These are phyloP conservation scores for Cyberlindnera suaveolens DNA, from an alignment of 805 yeast species.

Conservation along the genomic window DNA sequence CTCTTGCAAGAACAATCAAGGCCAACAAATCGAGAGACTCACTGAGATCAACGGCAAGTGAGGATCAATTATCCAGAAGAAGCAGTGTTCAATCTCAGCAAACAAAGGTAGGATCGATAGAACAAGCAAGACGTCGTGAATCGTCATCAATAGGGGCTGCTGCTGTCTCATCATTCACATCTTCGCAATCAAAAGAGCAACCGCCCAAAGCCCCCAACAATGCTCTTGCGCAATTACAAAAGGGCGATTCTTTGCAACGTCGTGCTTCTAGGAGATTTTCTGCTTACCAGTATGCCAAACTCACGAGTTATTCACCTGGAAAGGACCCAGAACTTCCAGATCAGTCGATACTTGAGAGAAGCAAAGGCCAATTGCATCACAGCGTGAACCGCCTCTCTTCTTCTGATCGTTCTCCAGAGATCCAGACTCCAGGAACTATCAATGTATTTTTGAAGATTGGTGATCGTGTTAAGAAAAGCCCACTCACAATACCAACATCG, in stretches of 20 bases:
- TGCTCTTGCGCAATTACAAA: constrained; percentile 73
- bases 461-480: constrained; percentile 49
- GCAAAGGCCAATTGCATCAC: constrained; percentile 11
- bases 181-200: neutral
- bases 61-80: constrained; percentile 6
- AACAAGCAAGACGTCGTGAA: neutral
- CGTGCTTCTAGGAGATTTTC: constrained; percentile 92
- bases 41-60: constrained; percentile 9
- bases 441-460: constrained; percentile 43
- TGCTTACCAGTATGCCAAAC: constrained; percentile 84
- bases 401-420: neutral
- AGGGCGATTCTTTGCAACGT: constrained; percentile 77
- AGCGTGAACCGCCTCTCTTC: constrained; percentile 4
- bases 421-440: neutral
- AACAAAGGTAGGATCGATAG: neutral
- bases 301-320: constrained; percentile 41
- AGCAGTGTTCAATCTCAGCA: constrained; percentile 1
- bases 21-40: constrained; percentile 23
- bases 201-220: constrained; percentile 27
- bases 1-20: constrained; percentile 36
- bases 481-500: constrained; percentile 24
- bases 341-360: constrained; percentile 14
- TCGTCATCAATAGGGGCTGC: neutral
- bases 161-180: neutral
- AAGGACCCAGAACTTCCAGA: constrained; percentile 24